Evolutionary conservation across 768 basidiomycete genomes (phyloP).

Genomic region (Termitomyces heimii): DNA sequence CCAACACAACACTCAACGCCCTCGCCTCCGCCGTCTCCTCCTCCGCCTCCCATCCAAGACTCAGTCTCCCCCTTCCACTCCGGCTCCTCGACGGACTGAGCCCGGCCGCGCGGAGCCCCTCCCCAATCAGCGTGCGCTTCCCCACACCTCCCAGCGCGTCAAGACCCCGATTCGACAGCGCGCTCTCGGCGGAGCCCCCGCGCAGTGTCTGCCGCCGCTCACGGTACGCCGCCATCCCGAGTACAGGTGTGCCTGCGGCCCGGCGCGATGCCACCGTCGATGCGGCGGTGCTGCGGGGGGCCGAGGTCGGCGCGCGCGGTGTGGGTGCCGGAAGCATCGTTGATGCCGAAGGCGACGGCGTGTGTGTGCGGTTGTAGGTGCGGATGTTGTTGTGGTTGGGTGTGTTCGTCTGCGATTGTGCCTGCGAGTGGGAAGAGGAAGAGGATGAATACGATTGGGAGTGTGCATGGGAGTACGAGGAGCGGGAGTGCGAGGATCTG

Average conservation of each 20-base stretch:
- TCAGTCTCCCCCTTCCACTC: neutral
- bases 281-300: neutral
- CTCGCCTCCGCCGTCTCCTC: conserved; percentile 7
- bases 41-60: conserved; percentile 12
- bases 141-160: neutral
- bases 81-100: conserved; percentile 34
- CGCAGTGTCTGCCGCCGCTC: conserved; percentile 54
- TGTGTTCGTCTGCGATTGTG: neutral
- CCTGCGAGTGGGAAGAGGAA: neutral
- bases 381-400: neutral
- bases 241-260: conserved; percentile 4
- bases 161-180: conserved; percentile 28
- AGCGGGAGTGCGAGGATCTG: neutral
- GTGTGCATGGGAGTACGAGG: neutral
- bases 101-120: conserved; percentile 68
- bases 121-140: conserved; percentile 56
- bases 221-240: conserved; percentile 17
- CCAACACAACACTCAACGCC: neutral
- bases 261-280: neutral
- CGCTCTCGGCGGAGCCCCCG: conserved; percentile 68
- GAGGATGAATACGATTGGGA: neutral
- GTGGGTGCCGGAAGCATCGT: neutral
- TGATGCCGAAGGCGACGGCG: neutral
- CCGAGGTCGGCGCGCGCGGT: neutral
- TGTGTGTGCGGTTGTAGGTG: neutral